Evolutionary conservation across 2,329 filamentous ascomycete genomes (phyloP), one percentile per base, ranked within the genome.

Genomic region (Alternaria longipes): DNA sequence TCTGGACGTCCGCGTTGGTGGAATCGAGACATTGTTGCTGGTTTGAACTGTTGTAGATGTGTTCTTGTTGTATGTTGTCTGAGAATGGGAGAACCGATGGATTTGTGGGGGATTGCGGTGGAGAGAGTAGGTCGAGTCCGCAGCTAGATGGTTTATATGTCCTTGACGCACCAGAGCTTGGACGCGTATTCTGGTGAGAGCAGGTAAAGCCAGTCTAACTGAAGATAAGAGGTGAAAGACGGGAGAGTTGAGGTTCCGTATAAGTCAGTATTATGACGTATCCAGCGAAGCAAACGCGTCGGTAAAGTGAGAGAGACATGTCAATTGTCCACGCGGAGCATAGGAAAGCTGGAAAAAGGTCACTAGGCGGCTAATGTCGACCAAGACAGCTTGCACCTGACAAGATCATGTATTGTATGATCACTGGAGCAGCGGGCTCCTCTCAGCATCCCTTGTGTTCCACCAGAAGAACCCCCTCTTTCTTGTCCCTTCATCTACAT

Each of bases 401-500:
- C 0, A 3, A 12, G 20, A 24, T 22, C 3, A 1, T 6, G 5
- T 36, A 0, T 11, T 1, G 32, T 2, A 16, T 44, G 34, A 42
- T 62, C 46, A 65, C 36, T 47, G 40, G 8, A 74, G 55, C 47
- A 76, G 63, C n/a, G 71, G 66, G 20, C 59, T 62, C 18, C 54
- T 67, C 64, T 76, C 73, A 9, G 47, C 61, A 24, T 42, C 41
- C 42, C 60, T 65, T 14, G 34, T 51, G 14, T 58, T 63, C 72
- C 71, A 76, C 60, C 59, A 64, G 41, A 66, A 64, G 52, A 67
- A 71, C 8, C 69, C 63, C 20, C 68, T 66, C 53, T 73, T 67
- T 32, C 52, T n/a, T 12, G 65, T 72, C 12, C 73, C 73, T 14
- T 62, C 70, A 64, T 74, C 70, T 11, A 77, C 54, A 44, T 71